A percentile compares a stretch with the other conserved stretches of the same genome.
Evolutionary conservation across 495 filamentous ascomycete genomes (phyloP).

Genomic region (Penicillium dipodomyicola): DNA sequence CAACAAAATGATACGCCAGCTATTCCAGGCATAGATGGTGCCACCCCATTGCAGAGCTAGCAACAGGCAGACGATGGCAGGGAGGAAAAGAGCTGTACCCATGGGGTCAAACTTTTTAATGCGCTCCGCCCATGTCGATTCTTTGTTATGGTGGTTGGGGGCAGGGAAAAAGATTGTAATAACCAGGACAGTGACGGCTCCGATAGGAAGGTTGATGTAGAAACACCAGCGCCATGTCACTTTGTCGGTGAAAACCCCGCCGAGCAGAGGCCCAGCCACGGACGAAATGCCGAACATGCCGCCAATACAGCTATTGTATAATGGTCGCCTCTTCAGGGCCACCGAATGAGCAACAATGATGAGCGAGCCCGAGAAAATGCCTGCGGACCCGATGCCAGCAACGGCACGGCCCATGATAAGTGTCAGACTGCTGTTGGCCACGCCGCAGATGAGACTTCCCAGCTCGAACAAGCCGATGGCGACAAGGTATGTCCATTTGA

Average conservation of each 20-base stretch:
- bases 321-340: conserved; percentile 61
- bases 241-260: conserved; percentile 56
- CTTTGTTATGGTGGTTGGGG: conserved; percentile 23
- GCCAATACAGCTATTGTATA: conserved; percentile 66
- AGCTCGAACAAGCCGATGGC: conserved; percentile 69
- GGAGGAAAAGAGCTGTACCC: conserved; percentile 37
- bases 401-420: conserved; percentile 76
- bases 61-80: conserved; percentile 38
- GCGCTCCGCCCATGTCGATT: conserved; percentile 23
- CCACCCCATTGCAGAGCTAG: conserved; percentile 48
- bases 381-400: conserved; percentile 65
- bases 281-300: conserved; percentile 69
- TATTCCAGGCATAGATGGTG: conserved; percentile 35
- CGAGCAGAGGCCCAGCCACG: conserved; percentile 64
- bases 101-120: conserved; percentile 35
- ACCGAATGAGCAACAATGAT: conserved; percentile 63
- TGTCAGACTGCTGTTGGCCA: conserved; percentile 61
- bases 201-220: conserved; percentile 71
- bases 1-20: conserved; percentile 33
- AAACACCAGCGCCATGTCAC: conserved; percentile 83
- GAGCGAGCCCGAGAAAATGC: conserved; percentile 71
- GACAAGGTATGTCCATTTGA: conserved; percentile 61
- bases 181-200: conserved; percentile 53
- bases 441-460: conserved; percentile 68
- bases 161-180: conserved; percentile 52